phyloP scores from a whole-genome alignment of 1,284 basidiomycete genomes.

The Porodaedalea pini region DNA sequence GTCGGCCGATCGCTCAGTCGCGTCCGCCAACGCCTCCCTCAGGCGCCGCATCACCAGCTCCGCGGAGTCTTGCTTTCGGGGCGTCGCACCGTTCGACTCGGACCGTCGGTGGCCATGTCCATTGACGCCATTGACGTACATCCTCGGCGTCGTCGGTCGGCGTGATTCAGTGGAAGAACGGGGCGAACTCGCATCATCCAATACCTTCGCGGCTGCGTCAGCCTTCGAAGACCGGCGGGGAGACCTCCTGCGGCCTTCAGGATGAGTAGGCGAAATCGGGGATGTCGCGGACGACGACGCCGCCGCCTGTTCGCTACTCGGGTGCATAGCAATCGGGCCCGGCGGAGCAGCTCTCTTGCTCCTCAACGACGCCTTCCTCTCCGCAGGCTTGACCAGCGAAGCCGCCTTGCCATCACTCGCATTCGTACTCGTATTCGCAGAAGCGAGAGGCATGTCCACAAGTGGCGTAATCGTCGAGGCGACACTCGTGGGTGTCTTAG shows the following conservation, averaged over 20 bases:
- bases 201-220: neutral
- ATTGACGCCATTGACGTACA: conserved; percentile 2
- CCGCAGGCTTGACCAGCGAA: neutral
- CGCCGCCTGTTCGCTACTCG: neutral
- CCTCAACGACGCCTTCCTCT: conserved; percentile 6
- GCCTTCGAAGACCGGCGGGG: conserved; percentile 5
- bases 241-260: neutral
- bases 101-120: neutral
- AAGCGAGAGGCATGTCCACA: conserved; percentile 18
- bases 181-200: conserved; percentile 11
- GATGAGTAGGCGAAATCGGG: conserved; percentile 3
- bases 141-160: conserved; percentile 6
- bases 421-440: neutral
- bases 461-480: conserved; percentile 22
- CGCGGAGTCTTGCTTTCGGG: conserved; percentile 33
- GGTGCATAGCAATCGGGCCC: neutral
- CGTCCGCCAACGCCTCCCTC: conserved; percentile 60
- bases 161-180: conserved; percentile 15
- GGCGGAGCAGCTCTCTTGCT: conserved; percentile 8
- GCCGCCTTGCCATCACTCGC: neutral
- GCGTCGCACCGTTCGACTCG: conserved; percentile 8
- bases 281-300: neutral
- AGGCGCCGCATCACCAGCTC: conserved; percentile 51
- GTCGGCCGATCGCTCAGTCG: conserved; percentile 58
- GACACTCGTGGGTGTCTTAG: conserved; percentile 34